phyloP scores from a whole-genome alignment of 139 green algal species.

The Penium margaritaceum region DNA sequence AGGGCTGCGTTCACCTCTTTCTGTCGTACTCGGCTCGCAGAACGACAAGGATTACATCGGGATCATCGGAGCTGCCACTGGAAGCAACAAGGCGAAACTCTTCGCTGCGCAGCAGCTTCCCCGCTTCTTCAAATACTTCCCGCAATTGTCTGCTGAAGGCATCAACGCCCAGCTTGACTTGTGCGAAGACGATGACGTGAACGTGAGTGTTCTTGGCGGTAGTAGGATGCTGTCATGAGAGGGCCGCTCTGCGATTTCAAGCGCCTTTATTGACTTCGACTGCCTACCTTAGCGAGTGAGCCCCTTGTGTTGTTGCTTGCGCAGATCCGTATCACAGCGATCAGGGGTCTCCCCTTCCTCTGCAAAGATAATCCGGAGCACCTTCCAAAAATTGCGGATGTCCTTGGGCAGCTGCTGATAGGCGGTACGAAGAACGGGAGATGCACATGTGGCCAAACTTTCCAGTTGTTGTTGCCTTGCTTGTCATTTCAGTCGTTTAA shows the following conservation, averaged over 20 bases:
- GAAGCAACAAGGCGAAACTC: constrained; percentile 46
- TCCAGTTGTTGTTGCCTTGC: too few species aligned
- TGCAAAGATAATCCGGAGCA: constrained; percentile 45
- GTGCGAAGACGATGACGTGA: constrained; percentile 47
- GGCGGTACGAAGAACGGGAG: too few species aligned
- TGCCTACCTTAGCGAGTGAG: too few species aligned
- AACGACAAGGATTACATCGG: constrained; percentile 43
- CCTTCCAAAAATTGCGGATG: constrained; percentile 39
- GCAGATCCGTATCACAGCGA: constrained; percentile 43
- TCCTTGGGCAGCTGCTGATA: constrained; percentile 43
- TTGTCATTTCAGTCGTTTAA: too few species aligned
- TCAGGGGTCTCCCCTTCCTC: constrained; percentile 38
- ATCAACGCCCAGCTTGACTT: constrained; percentile 48
- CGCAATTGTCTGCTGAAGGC: constrained; percentile 26
- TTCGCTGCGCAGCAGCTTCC: constrained; percentile 45
- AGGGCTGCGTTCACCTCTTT: too few species aligned
- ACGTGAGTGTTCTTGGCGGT: too few species aligned
- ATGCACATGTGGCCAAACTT: too few species aligned
- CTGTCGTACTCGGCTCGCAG: constrained; percentile 2
- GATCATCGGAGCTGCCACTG: constrained; percentile 39
- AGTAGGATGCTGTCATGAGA: too few species aligned
- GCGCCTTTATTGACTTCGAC: too few species aligned
- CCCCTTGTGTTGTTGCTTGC: too few species aligned
- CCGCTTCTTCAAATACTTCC: constrained; percentile 43
- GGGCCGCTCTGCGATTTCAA: too few species aligned